Conservation (phyloP, 805 yeast genomes). For the Myxozyma neglecta region DNA sequence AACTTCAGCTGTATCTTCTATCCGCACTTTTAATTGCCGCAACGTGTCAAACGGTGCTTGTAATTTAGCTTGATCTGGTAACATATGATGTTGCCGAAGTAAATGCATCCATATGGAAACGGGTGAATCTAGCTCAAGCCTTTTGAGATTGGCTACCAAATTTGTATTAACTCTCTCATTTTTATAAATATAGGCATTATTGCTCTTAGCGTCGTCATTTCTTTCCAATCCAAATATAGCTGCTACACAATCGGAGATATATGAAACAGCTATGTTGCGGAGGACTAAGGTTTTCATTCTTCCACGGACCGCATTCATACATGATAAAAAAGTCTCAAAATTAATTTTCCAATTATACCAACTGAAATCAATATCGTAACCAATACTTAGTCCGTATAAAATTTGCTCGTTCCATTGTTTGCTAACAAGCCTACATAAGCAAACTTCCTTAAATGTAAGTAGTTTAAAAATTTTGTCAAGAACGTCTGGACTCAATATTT, state of each 20-base stretch:
- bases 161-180: not conserved
- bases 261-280: not conserved
- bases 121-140: not conserved
- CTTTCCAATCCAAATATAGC: not conserved
- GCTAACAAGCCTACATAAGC: not conserved
- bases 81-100: not conserved
- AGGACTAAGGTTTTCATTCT: not conserved
- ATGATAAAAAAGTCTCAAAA: not conserved
- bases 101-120: not conserved
- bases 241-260: not conserved
- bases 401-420: not conserved
- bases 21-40: not conserved
- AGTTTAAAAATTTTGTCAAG: not conserved
- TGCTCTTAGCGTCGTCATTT: not conserved
- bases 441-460: not conserved
- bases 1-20: slow-evolving; percentile 1
- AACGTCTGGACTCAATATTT: not conserved
- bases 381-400: not conserved
- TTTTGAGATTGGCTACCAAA: not conserved
- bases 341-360: slow-evolving; percentile 6
- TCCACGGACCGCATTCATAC: not conserved
- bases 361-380: not conserved
- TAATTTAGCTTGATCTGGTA: not conserved
- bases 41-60: not conserved
- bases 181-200: not conserved